Evolutionary conservation across 1,284 basidiomycete genomes (phyloP), one percentile per base, ranked within the genome.

Genomic region (Caloboletus inedulis): DNA sequence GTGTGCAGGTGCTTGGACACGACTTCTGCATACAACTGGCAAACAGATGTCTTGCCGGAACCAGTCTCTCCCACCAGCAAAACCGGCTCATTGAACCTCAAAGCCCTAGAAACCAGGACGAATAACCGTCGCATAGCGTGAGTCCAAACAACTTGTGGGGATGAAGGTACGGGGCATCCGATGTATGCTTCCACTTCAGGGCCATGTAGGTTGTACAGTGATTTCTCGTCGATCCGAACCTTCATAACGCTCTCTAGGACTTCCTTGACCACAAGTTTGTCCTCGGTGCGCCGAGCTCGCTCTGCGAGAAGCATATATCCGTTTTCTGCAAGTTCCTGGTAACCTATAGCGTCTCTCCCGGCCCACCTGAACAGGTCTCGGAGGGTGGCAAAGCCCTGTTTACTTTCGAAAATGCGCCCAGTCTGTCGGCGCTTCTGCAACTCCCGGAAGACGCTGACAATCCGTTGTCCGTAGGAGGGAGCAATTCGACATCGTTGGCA

Each of bases 351-450:
- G 54, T 91, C 89, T 53, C 97, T 79, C 14, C 87, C 87, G 3
- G 95, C 97, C 97, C 97, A 99, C 31, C 97, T 84, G 74, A 99
- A 99, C 12, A 99, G 77, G 69, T 99, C 97, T 55, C 97, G 90
- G 10, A 99, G 80, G 1, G 97, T 99, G 0, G 92, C 97, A 66
- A 98, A 99, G 1, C 94, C 91, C 43, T 96, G 89, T 70, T 96
- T 98, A 63, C 94, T 96, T 73, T 99, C 97, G 67, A 99, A 99
- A 37, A 99, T 90, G 19, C 96, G 84, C 34, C 89, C 84, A 0
- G 87, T 83, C 70, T 98, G 94, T 21, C 97, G 82, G 25, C 94
- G 87, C 62, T 91, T 91, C 69, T 97, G 94, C 8, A 99, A 77
- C 69, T 99, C 96, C 49, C 82, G 85, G 68, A 99, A 99, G 18